Percentiles rank a stretch among this genome's conserved stretches.
These are phyloP conservation scores for Fraxinus americana DNA, from an alignment of 257 asterid genomes.

Conservation along the genomic window DNA sequence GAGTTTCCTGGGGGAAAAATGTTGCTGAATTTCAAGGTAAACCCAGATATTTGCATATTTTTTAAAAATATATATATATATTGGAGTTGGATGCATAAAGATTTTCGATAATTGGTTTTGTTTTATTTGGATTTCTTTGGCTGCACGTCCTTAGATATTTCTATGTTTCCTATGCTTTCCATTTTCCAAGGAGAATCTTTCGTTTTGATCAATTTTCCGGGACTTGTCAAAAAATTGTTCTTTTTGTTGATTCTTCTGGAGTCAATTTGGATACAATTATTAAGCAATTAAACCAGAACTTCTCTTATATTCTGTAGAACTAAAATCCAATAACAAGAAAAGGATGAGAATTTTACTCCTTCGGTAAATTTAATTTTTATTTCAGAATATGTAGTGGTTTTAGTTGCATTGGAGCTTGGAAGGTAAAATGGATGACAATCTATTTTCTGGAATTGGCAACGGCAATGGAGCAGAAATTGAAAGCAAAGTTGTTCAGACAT, in stretches of 20 bases:
- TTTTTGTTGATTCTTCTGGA: slow-evolving; percentile 6
- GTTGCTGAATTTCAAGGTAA: slow-evolving; percentile 38
- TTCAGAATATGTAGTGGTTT: background rate
- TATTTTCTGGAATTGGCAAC: background rate
- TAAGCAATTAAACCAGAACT: background rate
- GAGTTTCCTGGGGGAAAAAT: background rate
- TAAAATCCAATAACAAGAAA: no score
- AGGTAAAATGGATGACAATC: background rate
- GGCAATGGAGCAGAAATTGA: background rate
- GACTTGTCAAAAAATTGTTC: background rate
- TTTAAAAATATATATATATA: no score
- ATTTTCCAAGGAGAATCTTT: no score
- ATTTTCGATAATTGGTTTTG: slow-evolving; percentile 7
- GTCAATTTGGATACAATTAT: slow-evolving; percentile 7
- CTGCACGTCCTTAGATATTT: background rate
- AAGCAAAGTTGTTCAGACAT: background rate
- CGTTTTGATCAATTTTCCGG: background rate
- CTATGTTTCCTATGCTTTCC: background rate
- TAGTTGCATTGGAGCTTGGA: background rate
- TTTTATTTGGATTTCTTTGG: slow-evolving; percentile 11
- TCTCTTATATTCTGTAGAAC: slow-evolving; percentile 22
- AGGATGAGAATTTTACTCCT: no score
- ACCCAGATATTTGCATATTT: background rate
- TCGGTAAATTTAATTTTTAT: background rate
- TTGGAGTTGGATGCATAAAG: no score